phyloP scores from a whole-genome alignment of 1,284 basidiomycete genomes.

The Mycosarcoma mackinlayi region DNA sequence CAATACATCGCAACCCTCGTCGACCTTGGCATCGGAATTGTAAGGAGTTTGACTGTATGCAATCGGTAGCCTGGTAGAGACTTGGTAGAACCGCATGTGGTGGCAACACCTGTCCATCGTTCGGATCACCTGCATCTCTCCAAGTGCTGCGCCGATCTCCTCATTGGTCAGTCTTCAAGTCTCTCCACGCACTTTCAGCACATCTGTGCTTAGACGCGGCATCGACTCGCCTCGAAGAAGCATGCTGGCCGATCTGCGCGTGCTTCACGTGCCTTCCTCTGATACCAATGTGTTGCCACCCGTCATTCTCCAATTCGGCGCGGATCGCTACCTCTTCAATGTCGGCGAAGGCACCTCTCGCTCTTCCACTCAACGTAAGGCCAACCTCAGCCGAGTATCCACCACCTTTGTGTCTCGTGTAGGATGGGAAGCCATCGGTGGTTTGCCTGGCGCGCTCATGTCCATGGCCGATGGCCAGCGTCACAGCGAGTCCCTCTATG shows the following conservation, averaged over 20 bases:
- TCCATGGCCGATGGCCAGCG: slow-evolving; percentile 79
- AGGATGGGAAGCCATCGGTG: slow-evolving; percentile 72
- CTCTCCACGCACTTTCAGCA: slow-evolving; percentile 6
- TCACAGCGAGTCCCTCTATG: slow-evolving; percentile 75
- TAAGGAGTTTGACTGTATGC: too few relatives aligned
- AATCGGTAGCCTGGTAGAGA: too few relatives aligned
- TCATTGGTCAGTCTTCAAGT: not conserved
- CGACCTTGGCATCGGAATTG: too few relatives aligned
- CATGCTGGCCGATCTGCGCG: slow-evolving; percentile 53
- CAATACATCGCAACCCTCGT: too few relatives aligned
- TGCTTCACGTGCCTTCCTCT: slow-evolving; percentile 64
- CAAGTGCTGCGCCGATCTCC: not conserved
- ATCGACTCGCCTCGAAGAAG: not conserved
- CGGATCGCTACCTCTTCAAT: slow-evolving; percentile 86
- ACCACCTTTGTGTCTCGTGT: slow-evolving; percentile 80
- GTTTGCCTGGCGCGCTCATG: slow-evolving; percentile 79
- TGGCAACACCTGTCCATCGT: slow-evolving; percentile 13
- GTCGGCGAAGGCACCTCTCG: slow-evolving; percentile 83
- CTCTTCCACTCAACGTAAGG: slow-evolving; percentile 76
- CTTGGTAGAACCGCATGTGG: slow-evolving; percentile 31
- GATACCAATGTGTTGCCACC: slow-evolving; percentile 81
- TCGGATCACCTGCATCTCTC: slow-evolving; percentile 3
- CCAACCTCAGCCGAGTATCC: slow-evolving; percentile 76
- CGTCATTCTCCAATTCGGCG: slow-evolving; percentile 78
- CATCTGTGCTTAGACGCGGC: not conserved